Conservation (phyloP, 2,329 filamentous ascomycete genomes). For the Neopestalotiopsis clavispora region DNA sequence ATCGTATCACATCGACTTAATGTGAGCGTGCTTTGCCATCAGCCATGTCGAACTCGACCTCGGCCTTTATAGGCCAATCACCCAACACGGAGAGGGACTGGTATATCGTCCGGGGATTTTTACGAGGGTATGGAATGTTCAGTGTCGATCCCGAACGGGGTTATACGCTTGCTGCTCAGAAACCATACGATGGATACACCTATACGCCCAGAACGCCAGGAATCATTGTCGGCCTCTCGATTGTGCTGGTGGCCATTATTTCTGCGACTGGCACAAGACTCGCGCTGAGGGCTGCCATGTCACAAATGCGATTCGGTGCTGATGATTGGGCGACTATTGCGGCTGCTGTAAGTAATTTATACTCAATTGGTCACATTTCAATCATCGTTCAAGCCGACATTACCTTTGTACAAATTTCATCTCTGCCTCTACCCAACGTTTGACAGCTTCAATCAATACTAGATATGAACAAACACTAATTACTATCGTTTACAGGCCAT, state of each 20-base stretch:
- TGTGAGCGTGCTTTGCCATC: not conserved
- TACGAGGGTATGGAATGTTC: constrained; percentile 25
- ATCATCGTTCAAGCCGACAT: not conserved
- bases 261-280: constrained; percentile 34
- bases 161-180: constrained; percentile 25
- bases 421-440: not conserved
- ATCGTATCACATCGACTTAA: not conserved
- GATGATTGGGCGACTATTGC: constrained; percentile 39
- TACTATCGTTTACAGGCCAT: constrained; percentile 16
- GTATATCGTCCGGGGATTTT: constrained; percentile 32
- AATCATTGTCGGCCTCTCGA: constrained; percentile 33
- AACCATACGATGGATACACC: constrained; percentile 23
- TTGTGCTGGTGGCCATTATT: constrained; percentile 34
- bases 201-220: constrained; percentile 31
- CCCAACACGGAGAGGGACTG: constrained; percentile 34
- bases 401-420: not conserved
- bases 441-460: too few relatives aligned
- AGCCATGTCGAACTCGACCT: constrained; percentile 18
- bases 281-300: constrained; percentile 29
- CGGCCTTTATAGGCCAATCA: constrained; percentile 30
- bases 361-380: not conserved
- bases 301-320: constrained; percentile 33
- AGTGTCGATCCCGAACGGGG: constrained; percentile 26
- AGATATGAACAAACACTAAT: not conserved
- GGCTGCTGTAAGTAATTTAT: constrained; percentile 32